These are phyloP conservation scores for Thalassiosira sp. DNA, from an alignment of 352 stramenopile species.

Conservation along the genomic window DNA sequence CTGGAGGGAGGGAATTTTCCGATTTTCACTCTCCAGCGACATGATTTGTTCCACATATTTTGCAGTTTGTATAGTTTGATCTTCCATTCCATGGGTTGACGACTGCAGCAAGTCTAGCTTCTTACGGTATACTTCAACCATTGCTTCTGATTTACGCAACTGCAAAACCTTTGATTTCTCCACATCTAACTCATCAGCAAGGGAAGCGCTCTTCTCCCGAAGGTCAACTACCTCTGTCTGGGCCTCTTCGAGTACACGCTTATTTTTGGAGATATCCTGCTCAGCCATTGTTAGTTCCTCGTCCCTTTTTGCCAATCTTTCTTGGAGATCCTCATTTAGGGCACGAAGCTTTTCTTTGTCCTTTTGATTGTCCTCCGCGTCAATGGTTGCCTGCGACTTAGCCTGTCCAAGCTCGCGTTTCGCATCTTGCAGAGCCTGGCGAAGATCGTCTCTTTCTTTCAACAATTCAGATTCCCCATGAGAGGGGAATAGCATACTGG, in stretches of 20 bases:
- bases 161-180: conserved; percentile 72
- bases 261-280: conserved; percentile 61
- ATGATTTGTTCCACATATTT: conserved; percentile 79
- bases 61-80: conserved; percentile 71
- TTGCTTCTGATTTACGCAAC: conserved; percentile 76
- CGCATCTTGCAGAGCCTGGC: conserved; percentile 61
- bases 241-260: conserved; percentile 61
- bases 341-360: conserved; percentile 70
- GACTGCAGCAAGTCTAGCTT: conserved; percentile 72
- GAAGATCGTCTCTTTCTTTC: conserved; percentile 59
- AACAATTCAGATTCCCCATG: conserved; percentile 44
- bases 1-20: conserved; percentile 66
- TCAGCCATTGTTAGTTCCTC: conserved; percentile 66
- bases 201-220: conserved; percentile 67
- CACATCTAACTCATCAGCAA: conserved; percentile 80
- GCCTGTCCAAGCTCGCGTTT: conserved; percentile 60
- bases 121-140: conserved; percentile 74
- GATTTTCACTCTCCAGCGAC: conserved; percentile 77
- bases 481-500: conserved; percentile 26
- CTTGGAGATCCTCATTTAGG: conserved; percentile 74
- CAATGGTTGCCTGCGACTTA: conserved; percentile 59
- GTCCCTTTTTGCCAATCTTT: conserved; percentile 67
- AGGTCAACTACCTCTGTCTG: conserved; percentile 65
- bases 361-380: conserved; percentile 66
- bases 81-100: conserved; percentile 75